These are phyloP conservation scores for Ganoderma sinense DNA, from an alignment of 1,284 basidiomycete species.

Conservation along the genomic window DNA sequence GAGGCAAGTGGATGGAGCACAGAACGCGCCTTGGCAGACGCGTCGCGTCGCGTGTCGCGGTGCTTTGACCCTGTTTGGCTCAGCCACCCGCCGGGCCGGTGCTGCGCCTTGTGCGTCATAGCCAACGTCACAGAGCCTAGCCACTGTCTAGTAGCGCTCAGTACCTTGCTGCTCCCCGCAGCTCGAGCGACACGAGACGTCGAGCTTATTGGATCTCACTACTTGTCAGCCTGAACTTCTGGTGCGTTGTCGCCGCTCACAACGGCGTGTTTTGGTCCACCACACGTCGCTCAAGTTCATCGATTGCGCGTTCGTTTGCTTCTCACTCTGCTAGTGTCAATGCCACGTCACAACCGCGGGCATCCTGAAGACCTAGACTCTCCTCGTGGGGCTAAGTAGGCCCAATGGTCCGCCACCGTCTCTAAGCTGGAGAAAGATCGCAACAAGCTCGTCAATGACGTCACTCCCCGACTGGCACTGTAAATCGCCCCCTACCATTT, in stretches of 20 bases:
- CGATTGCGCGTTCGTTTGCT: not conserved
- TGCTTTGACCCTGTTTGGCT: slow-evolving; percentile 20
- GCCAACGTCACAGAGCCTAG: not conserved
- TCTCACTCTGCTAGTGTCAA: not conserved
- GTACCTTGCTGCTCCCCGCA: too few species aligned
- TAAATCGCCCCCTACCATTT: slow-evolving; percentile 7
- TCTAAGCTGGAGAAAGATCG: not conserved
- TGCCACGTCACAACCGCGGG: not conserved
- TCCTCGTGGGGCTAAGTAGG: not conserved
- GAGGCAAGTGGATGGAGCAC: not conserved
- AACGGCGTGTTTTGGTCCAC: not conserved
- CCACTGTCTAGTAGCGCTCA: too few species aligned
- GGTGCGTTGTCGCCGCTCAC: not conserved
- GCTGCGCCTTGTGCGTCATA: not conserved
- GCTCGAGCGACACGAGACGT: too few species aligned
- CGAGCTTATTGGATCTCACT: too few species aligned
- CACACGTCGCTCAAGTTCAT: not conserved
- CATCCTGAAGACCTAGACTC: not conserved
- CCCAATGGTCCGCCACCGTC: not conserved
- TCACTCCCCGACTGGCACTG: slow-evolving; percentile 11
- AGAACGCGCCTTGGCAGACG: slow-evolving; percentile 10
- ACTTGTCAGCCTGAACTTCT: not conserved
- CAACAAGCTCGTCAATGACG: slow-evolving; percentile 20
- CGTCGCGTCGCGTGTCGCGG: slow-evolving; percentile 22
- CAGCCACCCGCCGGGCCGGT: not conserved